These are phyloP conservation scores for Penicillium sp. DNA, from an alignment of 2,329 filamentous ascomycete species.

Conservation along the genomic window DNA sequence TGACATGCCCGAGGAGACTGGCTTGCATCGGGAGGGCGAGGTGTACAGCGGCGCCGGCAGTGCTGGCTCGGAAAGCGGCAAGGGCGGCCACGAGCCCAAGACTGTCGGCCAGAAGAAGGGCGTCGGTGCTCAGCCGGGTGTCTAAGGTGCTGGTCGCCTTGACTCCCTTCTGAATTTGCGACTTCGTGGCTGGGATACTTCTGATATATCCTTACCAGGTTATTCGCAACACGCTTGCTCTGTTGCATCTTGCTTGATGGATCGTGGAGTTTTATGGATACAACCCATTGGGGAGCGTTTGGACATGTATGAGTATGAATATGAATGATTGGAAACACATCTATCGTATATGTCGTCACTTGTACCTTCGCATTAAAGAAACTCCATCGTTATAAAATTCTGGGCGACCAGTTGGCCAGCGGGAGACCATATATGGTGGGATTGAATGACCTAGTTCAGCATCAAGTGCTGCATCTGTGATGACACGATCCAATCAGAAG, in stretches of 20 bases:
- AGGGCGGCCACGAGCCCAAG: conserved; percentile 42
- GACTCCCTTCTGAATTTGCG: not conserved
- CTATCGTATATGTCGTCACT: not conserved
- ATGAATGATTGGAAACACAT: not conserved
- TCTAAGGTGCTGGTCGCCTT: conserved; percentile 6
- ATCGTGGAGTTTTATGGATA: not conserved
- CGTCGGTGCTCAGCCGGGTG: conserved; percentile 24
- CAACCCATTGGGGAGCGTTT: not conserved
- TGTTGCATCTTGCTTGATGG: not conserved
- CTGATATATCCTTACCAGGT: not conserved
- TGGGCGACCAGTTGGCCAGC: too few species aligned
- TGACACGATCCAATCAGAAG: too few species aligned
- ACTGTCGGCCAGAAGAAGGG: conserved; percentile 41
- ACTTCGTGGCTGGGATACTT: not conserved
- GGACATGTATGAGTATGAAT: not conserved
- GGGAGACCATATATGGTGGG: too few species aligned
- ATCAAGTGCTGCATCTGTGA: too few species aligned
- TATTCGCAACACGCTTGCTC: not conserved
- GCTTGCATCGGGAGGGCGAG: conserved; percentile 29
- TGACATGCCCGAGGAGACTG: conserved; percentile 38
- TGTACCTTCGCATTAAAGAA: not conserved
- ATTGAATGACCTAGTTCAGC: too few species aligned
- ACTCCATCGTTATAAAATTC: too few species aligned
- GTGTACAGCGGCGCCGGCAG: conserved; percentile 29
- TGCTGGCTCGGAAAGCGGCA: conserved; percentile 35